Evolutionary conservation across 495 filamentous ascomycete species (phyloP), one percentile per base, ranked within the genome.

Genomic region (Lophiotrema nucula): DNA sequence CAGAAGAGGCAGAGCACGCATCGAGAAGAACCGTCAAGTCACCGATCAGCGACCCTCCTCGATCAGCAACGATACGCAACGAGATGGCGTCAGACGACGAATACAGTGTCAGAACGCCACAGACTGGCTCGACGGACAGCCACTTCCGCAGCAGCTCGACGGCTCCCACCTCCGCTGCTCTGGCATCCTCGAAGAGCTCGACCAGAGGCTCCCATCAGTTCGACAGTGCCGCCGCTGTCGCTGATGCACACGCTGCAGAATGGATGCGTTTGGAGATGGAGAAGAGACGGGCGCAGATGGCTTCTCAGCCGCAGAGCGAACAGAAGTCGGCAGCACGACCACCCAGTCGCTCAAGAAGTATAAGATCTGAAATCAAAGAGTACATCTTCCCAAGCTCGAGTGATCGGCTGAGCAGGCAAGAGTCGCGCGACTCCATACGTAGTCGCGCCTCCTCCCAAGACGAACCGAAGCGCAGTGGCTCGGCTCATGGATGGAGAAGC

Each of bases 261-360:
- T 71, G 71, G 71, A 71, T 71, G 66, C 58, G 57, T 16, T 48
- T 62, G 8, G 66, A 71, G 43, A 21, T 68, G 16, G 71, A 71
- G 49, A 73, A 59, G 54, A 38, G 64, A 51, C 60, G 67, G 47
- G 50, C 52, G 41, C 60, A 45, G 19, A 45, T 53, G 21, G 45
- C 52, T 12, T 56, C 37, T 26, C 56, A 64, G 47, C 39, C 46
- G 11, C 59, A 64, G 21, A 23, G 35, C 45, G 42, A 45, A 49
- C 16, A 27, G 15, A 39, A 45, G 28, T 4, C 44, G 3, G 35
- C 53, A 22, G 48, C 47, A 39, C 59, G 54, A 22, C 49, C 50
- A 5, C 60, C 60, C 10, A 67, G 61, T 44, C 67, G 65, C 21
- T 43, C 50, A 1, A 64, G 64, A 23, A 70, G 66, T 44, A 69